Conservation (phyloP, 1,284 basidiomycete species). For the Microbotryum scabiosae region DNA sequence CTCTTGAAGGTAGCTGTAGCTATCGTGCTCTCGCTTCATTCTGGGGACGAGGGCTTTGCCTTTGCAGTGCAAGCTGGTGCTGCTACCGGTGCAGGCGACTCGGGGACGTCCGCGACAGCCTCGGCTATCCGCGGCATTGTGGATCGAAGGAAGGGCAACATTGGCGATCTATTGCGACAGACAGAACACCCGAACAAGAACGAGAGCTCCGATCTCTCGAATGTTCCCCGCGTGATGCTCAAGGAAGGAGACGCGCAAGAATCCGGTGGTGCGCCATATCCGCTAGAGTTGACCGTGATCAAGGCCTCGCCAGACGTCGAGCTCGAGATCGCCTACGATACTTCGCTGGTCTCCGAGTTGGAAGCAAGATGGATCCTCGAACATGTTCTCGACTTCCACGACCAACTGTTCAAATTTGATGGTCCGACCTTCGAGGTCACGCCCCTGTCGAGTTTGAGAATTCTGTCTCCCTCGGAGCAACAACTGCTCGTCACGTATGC, state of each 20-base stretch:
- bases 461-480: conserved; percentile 9
- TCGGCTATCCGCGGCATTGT: background rate
- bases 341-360: conserved; percentile 2
- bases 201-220: background rate
- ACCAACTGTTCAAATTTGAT: background rate
- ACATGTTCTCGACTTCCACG: conserved; percentile 1
- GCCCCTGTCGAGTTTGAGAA: background rate
- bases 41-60: conserved; percentile 18
- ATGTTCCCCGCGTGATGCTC: background rate
- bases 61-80: background rate
- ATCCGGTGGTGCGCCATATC: conserved; percentile 1
- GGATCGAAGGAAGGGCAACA: background rate
- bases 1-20: conserved; percentile 2
- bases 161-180: background rate
- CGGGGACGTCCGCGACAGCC: conserved; percentile 1
- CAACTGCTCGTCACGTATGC: background rate
- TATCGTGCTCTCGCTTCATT: conserved; percentile 12
- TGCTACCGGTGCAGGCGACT: background rate
- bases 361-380: conserved; percentile 27
- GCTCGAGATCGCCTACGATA: conserved; percentile 14
- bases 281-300: background rate
- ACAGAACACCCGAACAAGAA: background rate
- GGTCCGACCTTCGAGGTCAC: too few relatives aligned
- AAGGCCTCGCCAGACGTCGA: background rate
- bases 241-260: background rate